These are phyloP conservation scores for Saccharomyces mikatae DNA, from an alignment of 805 yeast species.

Conservation along the genomic window DNA sequence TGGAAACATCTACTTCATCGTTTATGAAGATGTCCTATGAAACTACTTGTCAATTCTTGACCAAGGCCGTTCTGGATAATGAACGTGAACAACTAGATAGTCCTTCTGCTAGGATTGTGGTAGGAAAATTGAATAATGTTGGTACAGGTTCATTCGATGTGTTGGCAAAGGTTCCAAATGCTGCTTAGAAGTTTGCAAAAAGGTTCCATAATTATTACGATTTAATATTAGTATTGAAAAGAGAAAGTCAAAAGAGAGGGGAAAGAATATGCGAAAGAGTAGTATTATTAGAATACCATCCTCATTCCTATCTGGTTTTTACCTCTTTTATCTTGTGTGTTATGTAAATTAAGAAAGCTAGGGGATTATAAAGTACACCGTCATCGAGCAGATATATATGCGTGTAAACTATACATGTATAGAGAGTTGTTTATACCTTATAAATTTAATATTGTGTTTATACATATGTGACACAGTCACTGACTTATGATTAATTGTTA, in stretches of 20 bases:
- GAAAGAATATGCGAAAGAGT: background rate
- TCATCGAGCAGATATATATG: background rate
- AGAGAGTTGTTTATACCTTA: background rate
- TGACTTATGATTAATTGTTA: too few relatives aligned
- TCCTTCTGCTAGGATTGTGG: slow-evolving; percentile 88
- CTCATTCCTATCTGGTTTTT: background rate
- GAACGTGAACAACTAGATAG: slow-evolving; percentile 81
- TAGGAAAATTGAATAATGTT: slow-evolving; percentile 82
- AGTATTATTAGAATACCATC: background rate
- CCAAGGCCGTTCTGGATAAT: slow-evolving; percentile 90
- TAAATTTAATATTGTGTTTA: background rate
- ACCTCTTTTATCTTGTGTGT: background rate
- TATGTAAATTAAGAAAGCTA: background rate
- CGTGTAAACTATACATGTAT: background rate
- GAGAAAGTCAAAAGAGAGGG: background rate
- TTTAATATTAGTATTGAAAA: background rate
- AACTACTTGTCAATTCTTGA: slow-evolving; percentile 94
- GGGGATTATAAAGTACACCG: background rate
- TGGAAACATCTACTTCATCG: slow-evolving; percentile 89
- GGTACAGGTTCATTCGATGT: slow-evolving; percentile 97
- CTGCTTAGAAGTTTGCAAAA: background rate
- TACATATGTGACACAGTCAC: background rate
- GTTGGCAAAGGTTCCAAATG: slow-evolving; percentile 34
- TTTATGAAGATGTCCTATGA: slow-evolving; percentile 99
- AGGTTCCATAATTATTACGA: background rate